Evolutionary conservation across 164 flowering plant species (phyloP).

Genomic region (Platanus orientalis): DNA sequence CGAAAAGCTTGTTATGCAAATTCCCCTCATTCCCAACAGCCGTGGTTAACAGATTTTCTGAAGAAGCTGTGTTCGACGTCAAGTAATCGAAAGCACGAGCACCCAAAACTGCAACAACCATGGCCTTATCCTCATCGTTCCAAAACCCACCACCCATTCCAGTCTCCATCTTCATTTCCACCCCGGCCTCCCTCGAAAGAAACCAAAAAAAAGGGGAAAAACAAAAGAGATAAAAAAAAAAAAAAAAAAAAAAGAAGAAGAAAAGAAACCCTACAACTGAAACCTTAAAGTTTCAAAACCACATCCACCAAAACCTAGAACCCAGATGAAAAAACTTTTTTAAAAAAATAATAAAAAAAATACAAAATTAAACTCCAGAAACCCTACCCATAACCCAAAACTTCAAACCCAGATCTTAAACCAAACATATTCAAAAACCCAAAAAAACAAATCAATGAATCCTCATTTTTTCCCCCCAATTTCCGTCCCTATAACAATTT

Average conservation of each 20-base stretch:
- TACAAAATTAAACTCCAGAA: too few relatives aligned
- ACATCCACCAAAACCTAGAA: constrained; percentile 3
- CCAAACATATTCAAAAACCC: constrained; percentile 5
- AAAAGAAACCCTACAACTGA: constrained; percentile 6
- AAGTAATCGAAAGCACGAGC: constrained; percentile 64
- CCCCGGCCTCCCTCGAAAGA: too few relatives aligned
- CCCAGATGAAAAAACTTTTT: neutral
- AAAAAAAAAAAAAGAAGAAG: constrained; percentile 6
- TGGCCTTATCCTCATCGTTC: constrained; percentile 68
- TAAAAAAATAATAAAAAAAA: too few relatives aligned
- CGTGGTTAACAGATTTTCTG: constrained; percentile 48
- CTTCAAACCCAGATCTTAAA: constrained; percentile 9
- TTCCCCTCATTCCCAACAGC: constrained; percentile 51
- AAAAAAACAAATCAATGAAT: neutral
- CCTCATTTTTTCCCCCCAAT: too few relatives aligned
- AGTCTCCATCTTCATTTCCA: constrained; percentile 40
- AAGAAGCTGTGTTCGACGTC: constrained; percentile 43
- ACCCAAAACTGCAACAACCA: constrained; percentile 65
- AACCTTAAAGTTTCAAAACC: neutral
- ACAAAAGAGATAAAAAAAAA: neutral
- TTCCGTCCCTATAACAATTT: too few relatives aligned
- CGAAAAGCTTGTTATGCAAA: constrained; percentile 77
- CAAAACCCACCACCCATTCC: constrained; percentile 39
- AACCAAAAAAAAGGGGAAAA: too few relatives aligned
- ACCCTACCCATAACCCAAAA: constrained; percentile 7